Evolutionary conservation across 345 rosid species (phyloP), one percentile per base, ranked within the genome.

Genomic region (Boechera retrofracta): DNA sequence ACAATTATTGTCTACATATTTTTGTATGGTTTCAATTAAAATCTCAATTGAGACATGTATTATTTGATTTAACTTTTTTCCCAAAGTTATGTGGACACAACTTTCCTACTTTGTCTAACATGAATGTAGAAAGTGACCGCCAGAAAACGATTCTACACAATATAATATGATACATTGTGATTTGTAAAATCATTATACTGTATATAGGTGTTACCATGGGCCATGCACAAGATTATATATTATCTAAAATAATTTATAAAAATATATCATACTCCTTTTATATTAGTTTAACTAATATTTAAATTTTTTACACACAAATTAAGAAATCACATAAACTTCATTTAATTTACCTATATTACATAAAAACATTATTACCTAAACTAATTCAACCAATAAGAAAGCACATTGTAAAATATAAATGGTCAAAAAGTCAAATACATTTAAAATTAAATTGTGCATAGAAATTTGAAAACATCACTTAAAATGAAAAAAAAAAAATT

Each of bases 41-140:
- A 49, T 4, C 3, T 4, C 29, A 7, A 1, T 12, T 10, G 31
- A 26, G 15, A 10, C 18, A 31, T 53, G 33, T 49, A 53, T 18
- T 12, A 15, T 64, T 28, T 63, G 57, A 52, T 52, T 18, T 7
- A 16, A 5, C 24, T 12, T 72, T 15, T 60, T 18, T 4, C 10
- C 15, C 6, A 73, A 53, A 53, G 64, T 39, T 52, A 39, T 63
- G 26, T 28, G 42, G 32, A 62, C 69, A 28, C 51, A 35, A 38
- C 61, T 61, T 62, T 51, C 12, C 61, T 49, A 38, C 69, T 62
- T 52, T 73, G 54, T 62, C 57, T 73, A 63, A 41, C 44, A 68
- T 56, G 64, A 53, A 55, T 69, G 26, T 36, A 39, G n/a, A 54
- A 54, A 49, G 31, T 38, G 45, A 4, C 35, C 4, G 12, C 42